These are phyloP conservation scores for Sphaerulina musiva DNA, from an alignment of 2,329 filamentous ascomycete species.

Conservation along the genomic window DNA sequence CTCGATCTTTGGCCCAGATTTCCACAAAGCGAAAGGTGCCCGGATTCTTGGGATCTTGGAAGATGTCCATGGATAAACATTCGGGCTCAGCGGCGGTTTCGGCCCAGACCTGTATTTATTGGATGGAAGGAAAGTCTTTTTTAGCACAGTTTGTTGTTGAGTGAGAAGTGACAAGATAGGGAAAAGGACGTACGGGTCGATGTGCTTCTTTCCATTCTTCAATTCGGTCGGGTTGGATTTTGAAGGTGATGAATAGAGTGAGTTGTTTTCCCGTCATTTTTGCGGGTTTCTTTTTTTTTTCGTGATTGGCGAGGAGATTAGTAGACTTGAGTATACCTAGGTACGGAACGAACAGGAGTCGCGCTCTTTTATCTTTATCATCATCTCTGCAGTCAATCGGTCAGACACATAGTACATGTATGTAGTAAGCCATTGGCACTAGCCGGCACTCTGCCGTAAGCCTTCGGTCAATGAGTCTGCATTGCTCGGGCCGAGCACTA, in stretches of 20 bases:
- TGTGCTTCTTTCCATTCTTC: slow-evolving; percentile 22
- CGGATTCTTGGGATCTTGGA: slow-evolving; percentile 12
- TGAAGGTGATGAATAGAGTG: slow-evolving; percentile 22
- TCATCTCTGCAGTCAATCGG: neutral
- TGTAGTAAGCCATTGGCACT: neutral
- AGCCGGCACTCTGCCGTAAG: neutral
- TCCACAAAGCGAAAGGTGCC: slow-evolving; percentile 21
- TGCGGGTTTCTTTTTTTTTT: neutral
- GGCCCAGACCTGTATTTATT: slow-evolving; percentile 3
- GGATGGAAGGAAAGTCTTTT: too few relatives aligned
- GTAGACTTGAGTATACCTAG: too few relatives aligned
- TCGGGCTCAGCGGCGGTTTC: slow-evolving; percentile 19
- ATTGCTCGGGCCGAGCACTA: neutral
- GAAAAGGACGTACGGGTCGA: slow-evolving; percentile 14
- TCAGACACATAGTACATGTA: neutral
- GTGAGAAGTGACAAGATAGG: too few relatives aligned
- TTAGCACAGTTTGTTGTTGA: too few relatives aligned
- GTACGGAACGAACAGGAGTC: neutral
- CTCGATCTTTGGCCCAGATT: slow-evolving; percentile 16
- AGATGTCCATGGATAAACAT: slow-evolving; percentile 22
- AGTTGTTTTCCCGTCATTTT: slow-evolving; percentile 11
- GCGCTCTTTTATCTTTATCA: neutral
- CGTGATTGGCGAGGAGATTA: neutral
- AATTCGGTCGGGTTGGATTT: slow-evolving; percentile 19
- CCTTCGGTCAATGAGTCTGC: neutral